phyloP scores from a whole-genome alignment of 768 basidiomycete species.

The Suillus bovinus region DNA sequence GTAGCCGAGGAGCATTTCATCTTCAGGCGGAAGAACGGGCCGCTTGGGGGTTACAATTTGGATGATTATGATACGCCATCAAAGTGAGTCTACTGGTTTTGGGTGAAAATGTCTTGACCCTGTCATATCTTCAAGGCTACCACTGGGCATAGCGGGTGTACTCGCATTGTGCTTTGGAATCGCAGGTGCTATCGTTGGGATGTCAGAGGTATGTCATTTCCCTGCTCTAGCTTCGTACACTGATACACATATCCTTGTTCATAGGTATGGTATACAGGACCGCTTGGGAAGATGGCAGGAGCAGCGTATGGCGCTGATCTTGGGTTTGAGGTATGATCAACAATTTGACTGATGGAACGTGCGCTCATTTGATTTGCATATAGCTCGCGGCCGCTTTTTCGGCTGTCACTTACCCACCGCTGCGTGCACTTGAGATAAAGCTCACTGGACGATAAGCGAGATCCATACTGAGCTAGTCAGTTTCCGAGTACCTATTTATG shows the following conservation, averaged over 20 bases:
- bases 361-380: background rate
- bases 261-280: constrained; percentile 51
- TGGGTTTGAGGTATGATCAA: constrained; percentile 48
- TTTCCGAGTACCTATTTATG: background rate
- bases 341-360: background rate
- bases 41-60: constrained; percentile 52
- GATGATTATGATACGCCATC: constrained; percentile 46
- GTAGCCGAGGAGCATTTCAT: constrained; percentile 47
- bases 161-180: constrained; percentile 48
- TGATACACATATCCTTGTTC: background rate
- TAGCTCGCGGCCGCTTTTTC: constrained; percentile 48
- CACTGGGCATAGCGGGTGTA: constrained; percentile 49
- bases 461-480: background rate
- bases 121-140: constrained; percentile 35
- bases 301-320: constrained; percentile 39
- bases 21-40: constrained; percentile 41
- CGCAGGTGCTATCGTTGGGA: constrained; percentile 50
- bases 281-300: constrained; percentile 44
- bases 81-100: constrained; percentile 24
- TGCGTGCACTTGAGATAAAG: constrained; percentile 51
- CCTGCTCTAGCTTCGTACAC: background rate
- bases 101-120: background rate
- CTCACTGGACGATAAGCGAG: constrained; percentile 37
- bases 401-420: constrained; percentile 44
- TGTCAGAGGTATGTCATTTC: constrained; percentile 41